Evolutionary conservation across 1,284 basidiomycete species (phyloP).

Genomic region (Cryptococcus sp.): DNA sequence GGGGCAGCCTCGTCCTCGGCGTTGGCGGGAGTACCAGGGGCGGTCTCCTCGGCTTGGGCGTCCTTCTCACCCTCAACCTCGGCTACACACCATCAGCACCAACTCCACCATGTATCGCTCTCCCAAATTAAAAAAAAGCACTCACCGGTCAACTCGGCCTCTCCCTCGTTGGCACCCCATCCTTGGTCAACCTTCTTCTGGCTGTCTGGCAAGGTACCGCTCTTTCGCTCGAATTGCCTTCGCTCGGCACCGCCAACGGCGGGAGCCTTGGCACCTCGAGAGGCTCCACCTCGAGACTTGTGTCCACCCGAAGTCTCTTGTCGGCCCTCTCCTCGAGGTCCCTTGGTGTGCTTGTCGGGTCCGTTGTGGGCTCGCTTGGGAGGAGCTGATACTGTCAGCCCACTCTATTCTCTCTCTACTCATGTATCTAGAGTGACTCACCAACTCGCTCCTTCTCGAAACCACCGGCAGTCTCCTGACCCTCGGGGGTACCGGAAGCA

Average conservation of each 20-base stretch:
- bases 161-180: constrained; percentile 85
- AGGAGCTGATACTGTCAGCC: constrained; percentile 9
- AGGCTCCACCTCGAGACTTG: constrained; percentile 24
- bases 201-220: constrained; percentile 57
- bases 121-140: constrained; percentile 10
- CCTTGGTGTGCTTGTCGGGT: constrained; percentile 43
- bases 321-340: constrained; percentile 36
- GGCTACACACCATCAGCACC: constrained; percentile 20
- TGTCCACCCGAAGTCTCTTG: constrained; percentile 36
- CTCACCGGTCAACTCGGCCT: constrained; percentile 62
- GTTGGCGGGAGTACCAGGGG: constrained; percentile 30
- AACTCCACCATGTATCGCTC: background rate
- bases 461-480: constrained; percentile 33
- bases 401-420: background rate
- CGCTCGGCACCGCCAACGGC: constrained; percentile 32
- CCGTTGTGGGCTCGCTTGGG: constrained; percentile 16
- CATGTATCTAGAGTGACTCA: no score
- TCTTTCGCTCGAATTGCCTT: constrained; percentile 37
- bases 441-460: constrained; percentile 47
- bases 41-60: constrained; percentile 46
- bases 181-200: constrained; percentile 87
- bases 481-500: constrained; percentile 26
- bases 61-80: constrained; percentile 49
- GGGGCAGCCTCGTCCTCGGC: constrained; percentile 25
- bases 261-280: constrained; percentile 25